Base-by-base conservation (phyloP, 1,284 basidiomycete species). In the Athelia psychrophila region DNA sequence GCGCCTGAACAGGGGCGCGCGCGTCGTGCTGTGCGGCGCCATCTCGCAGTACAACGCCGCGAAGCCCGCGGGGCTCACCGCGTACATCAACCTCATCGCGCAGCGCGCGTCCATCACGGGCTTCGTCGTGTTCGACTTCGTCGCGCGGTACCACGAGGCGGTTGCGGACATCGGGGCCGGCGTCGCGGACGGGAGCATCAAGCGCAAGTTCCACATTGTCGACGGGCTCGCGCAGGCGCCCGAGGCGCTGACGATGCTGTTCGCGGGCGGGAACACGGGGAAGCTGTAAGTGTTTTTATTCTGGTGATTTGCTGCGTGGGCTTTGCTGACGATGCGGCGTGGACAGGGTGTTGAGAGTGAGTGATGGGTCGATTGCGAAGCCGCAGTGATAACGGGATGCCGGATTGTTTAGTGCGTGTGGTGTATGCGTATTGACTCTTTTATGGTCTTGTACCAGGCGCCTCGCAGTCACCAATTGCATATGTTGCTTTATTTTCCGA, bases 51-150 rank as follows among this genome's bases (percentile, higher is more conserved):
- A 91, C 60, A 90, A 30, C 27, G 27, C 73, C 27, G 48, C 66
- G 3, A 79, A 75, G 54, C 83, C 86, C 3, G 76, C 74, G 53
- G 86, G 86, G 12, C 70, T 90, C 13, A 71, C 77, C 51, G 75
- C 76, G 40, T 90, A 90, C 60, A 58, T 75, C 30, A 79, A 76
- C 56, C 73, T 96, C 51, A 93, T 96, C 62, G 66, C 80, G 0
- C 86, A 88, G 68, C 80, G 91, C 42, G 91, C 87, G 16, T 86
- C 75, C 40, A 81, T 95, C 2, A 74, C 91, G 67, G 94, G 93
- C 6, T 96, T 96, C 71, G 79, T 95, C 60, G 80, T 93, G 84
- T 74, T 88, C 48, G 87, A 91, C 66, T 93, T 93, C 65, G 75
- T 61, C 1, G 56, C 71, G 1, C 73, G 79, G 55, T 90, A 72